Conservation (phyloP, 1,284 basidiomycete species). For the Rhizoctonia solani region DNA sequence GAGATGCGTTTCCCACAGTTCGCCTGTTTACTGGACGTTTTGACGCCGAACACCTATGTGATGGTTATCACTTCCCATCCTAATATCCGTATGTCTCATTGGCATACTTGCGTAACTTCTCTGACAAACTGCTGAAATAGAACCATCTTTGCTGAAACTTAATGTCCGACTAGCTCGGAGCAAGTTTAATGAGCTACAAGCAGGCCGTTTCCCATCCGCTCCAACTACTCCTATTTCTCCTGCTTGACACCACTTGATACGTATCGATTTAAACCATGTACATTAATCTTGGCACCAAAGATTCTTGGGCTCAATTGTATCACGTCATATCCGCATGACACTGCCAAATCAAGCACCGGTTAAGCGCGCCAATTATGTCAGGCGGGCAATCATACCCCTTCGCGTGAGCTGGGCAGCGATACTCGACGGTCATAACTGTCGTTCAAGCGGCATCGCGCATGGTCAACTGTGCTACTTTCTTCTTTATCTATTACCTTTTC, state of each 20-base stretch:
- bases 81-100: constrained; percentile 68
- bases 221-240: background rate
- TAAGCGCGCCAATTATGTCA: background rate
- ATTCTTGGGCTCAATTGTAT: no score
- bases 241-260: background rate
- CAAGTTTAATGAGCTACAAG: constrained; percentile 83
- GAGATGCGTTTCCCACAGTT: constrained; percentile 83
- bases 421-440: background rate
- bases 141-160: constrained; percentile 80
- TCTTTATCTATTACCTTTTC: background rate
- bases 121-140: constrained; percentile 49
- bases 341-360: background rate
- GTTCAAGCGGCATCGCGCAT: background rate
- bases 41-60: constrained; percentile 94
- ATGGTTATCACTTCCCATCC: constrained; percentile 88
- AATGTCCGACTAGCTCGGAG: constrained; percentile 80
- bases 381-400: background rate
- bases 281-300: no score
- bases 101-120: background rate
- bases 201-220: constrained; percentile 48
- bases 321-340: background rate
- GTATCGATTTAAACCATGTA: no score
- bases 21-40: constrained; percentile 90
- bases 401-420: background rate
- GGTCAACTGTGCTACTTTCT: background rate